These are phyloP conservation scores for Halteria grandinella DNA, from an alignment of 73 alveolate species.

Conservation along the genomic window DNA sequence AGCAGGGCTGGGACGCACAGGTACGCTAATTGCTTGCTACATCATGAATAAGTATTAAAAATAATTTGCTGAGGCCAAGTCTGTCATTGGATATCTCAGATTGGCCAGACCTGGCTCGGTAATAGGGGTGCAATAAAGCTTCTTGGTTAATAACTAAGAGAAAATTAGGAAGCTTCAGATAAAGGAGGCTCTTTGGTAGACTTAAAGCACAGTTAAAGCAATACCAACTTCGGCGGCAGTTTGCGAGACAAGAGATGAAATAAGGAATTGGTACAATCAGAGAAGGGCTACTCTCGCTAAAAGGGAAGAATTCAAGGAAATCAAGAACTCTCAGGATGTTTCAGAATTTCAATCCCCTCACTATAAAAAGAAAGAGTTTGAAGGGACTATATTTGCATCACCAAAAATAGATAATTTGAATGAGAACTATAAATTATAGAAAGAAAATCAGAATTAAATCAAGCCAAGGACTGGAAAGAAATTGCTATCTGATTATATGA, in stretches of 20 bases:
- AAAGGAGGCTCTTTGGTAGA: not conserved
- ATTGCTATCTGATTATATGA: conserved; percentile 18
- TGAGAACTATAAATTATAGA: not conserved
- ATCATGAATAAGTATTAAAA: conserved; percentile 73
- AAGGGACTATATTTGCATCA: too few species aligned
- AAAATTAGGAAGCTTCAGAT: not conserved
- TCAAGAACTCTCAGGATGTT: too few species aligned
- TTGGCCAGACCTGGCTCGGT: conserved; percentile 85
- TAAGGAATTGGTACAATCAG: too few species aligned
- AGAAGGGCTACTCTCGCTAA: too few species aligned
- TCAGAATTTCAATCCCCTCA: too few species aligned
- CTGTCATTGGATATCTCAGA: conserved; percentile 85
- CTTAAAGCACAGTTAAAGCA: not conserved
- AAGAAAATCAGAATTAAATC: conserved; percentile 14
- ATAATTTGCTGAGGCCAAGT: conserved; percentile 80
- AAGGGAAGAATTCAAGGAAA: too few species aligned
- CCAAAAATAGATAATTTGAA: too few species aligned
- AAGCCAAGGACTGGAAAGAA: conserved; percentile 36
- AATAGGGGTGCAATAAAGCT: conserved; percentile 57
- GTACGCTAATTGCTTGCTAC: conserved; percentile 82
- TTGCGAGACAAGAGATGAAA: too few species aligned
- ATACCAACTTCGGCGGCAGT: too few species aligned
- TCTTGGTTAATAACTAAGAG: conserved; percentile 28
- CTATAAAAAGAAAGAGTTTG: too few species aligned
- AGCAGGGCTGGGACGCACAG: conserved; percentile 91